Evolutionary conservation across 495 filamentous ascomycete species (phyloP), one percentile per base, ranked within the genome.

Genomic region (Aspergillus sclerotiicarbonarius): DNA sequence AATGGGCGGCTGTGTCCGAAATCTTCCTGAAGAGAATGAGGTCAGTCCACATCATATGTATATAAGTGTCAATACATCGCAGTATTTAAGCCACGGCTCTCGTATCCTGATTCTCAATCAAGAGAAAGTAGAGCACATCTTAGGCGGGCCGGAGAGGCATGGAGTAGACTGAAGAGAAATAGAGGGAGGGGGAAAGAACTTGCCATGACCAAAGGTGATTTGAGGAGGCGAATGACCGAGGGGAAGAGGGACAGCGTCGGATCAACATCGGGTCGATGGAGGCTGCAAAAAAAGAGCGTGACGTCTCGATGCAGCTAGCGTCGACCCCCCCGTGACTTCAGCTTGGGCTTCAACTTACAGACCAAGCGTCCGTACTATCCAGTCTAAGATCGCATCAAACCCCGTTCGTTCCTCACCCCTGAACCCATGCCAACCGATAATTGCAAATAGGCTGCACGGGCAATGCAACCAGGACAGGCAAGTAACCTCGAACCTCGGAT

Each of bases 1-100:
- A 75, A 73, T 47, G 71, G 72, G 16, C 67, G 71, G 16, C 21
- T 73, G 58, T 75, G 72, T 51, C 69, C 61, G 30, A 41, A 41
- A n/a, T 41, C 13, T 15, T 35, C 9, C 13, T 9, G 33, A 35
- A 7, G 8, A 2, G 8, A 10, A 9, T 10, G 33, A 13, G 33
- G 8, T 15, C 5, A 15, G 37, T 41, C 4, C 13, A 41, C n/a
- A 41, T 4, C n/a, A 6, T n/a, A 6, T 6, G 37, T 15, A 6
- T 6, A n/a, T 41, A 15, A n/a, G 13, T 41, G n/a, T 13, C 13
- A 41, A 13, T 15, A n/a, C 37, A 12, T 6, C 37, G 37, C 4
- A 41, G 15, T 37, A 9, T 10, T 41, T 0, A 41, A 41, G 25
- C 5, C 25, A 25, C 25, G 25, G 25, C 25, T 25, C 5, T 5